phyloP scores from a whole-genome alignment of 1,284 basidiomycete genomes.

The Cutaneotrichosporon sp. region DNA sequence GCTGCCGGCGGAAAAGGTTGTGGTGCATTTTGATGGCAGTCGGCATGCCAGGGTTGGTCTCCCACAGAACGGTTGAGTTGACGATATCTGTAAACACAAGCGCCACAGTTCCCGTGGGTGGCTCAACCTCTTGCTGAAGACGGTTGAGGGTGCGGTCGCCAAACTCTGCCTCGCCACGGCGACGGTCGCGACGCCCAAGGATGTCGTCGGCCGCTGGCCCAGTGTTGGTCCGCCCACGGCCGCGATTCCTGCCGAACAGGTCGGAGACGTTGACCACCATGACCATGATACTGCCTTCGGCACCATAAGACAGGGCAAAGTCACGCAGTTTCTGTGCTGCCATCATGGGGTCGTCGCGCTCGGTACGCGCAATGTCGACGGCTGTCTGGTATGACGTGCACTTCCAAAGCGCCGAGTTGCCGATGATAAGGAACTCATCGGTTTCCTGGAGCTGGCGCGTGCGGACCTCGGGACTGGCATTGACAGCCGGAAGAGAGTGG shows the following conservation, averaged over 20 bases:
- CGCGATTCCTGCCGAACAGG: constrained; percentile 56
- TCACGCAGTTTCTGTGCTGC: constrained; percentile 92
- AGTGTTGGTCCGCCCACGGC: background rate
- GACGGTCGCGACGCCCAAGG: constrained; percentile 16
- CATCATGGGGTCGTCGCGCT: constrained; percentile 85
- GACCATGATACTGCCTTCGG: constrained; percentile 91
- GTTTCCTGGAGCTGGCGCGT: constrained; percentile 68
- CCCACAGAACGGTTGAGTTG: constrained; percentile 96
- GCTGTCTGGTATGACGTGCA: constrained; percentile 92
- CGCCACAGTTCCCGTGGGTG: constrained; percentile 83
- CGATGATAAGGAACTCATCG: constrained; percentile 96
- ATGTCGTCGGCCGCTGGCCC: background rate
- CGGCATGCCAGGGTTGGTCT: constrained; percentile 93
- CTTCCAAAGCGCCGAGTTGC: constrained; percentile 90
- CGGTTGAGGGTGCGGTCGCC: constrained; percentile 53
- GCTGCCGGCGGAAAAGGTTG: constrained; percentile 73
- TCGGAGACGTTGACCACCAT: constrained; percentile 90
- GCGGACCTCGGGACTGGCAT: constrained; percentile 76
- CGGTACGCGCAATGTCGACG: constrained; percentile 88
- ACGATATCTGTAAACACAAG: constrained; percentile 98
- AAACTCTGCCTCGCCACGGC: constrained; percentile 40
- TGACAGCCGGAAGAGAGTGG: constrained; percentile 84
- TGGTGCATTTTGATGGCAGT: constrained; percentile 93
- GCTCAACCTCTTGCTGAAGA: constrained; percentile 74
- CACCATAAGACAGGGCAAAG: constrained; percentile 94